Evolutionary conservation across 208 protist species (phyloP).

Genomic region (Borovskyia barvae): DNA sequence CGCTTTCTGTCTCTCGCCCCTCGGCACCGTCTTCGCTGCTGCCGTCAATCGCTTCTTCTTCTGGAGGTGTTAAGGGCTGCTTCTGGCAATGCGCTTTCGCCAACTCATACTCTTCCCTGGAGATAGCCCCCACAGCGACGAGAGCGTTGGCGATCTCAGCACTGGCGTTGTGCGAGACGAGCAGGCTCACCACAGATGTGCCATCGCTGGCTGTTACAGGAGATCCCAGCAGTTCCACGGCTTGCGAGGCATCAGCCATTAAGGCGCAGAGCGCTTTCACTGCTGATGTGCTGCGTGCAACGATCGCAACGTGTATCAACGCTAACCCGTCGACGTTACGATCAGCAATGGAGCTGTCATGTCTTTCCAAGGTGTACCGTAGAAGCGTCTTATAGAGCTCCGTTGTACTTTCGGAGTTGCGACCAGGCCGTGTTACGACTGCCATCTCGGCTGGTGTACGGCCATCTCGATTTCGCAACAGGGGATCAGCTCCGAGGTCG

Average conservation of each 20-base stretch:
- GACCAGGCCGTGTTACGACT: neutral
- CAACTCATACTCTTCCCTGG: neutral
- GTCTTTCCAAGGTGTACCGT: neutral
- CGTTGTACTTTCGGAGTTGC: neutral
- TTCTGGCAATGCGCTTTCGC: too few species aligned
- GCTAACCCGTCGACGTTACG: constrained; percentile 21
- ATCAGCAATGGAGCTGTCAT: constrained; percentile 1
- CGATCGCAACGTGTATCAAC: constrained; percentile 42
- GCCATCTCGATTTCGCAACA: neutral
- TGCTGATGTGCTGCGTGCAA: constrained; percentile 21
- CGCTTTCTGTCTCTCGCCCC: constrained; percentile 2
- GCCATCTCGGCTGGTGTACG: constrained; percentile 3
- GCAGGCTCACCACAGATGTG: constrained; percentile 3
- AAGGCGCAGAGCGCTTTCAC: constrained; percentile 28
- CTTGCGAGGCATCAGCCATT: constrained; percentile 11
- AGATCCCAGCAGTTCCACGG: constrained; percentile 1
- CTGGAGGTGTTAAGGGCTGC: neutral
- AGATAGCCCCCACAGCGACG: neutral
- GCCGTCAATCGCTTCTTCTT: neutral
- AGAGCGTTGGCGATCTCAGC: constrained; percentile 8
- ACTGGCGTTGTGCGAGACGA: neutral
- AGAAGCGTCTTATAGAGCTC: constrained; percentile 9
- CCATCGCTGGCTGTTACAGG: neutral
- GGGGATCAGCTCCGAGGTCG: constrained; percentile 12
- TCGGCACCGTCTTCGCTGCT: constrained; percentile 8